Evolutionary conservation across 352 stramenopile species (phyloP).

Genomic region (Globisporangium recalcitrans): DNA sequence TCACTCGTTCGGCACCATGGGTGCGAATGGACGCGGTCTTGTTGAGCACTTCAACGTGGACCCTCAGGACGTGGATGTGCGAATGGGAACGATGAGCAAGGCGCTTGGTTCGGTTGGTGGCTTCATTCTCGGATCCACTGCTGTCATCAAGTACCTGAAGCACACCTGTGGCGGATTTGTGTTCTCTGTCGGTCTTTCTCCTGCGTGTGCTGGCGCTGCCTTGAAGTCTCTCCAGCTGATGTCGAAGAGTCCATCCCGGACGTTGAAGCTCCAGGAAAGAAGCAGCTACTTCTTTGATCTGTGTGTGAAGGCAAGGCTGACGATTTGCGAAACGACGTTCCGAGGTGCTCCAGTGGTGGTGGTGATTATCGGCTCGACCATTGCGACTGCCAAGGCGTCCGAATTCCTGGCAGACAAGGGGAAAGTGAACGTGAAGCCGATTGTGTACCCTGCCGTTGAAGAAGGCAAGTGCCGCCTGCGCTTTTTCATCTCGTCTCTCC

Average conservation of each 20-base stretch:
- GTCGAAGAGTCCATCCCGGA: slow-evolving; percentile 50
- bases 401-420: slow-evolving; percentile 46
- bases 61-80: slow-evolving; percentile 46
- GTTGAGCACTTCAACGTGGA: slow-evolving; percentile 47
- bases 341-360: slow-evolving; percentile 71
- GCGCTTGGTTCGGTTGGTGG: slow-evolving; percentile 58
- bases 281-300: slow-evolving; percentile 75
- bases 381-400: slow-evolving; percentile 68
- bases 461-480: slow-evolving; percentile 79
- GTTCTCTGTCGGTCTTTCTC: slow-evolving; percentile 71
- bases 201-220: slow-evolving; percentile 57
- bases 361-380: slow-evolving; percentile 76
- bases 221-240: slow-evolving; percentile 71
- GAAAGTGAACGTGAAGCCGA: slow-evolving; percentile 78
- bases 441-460: slow-evolving; percentile 82
- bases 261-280: slow-evolving; percentile 51
- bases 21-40: slow-evolving; percentile 42
- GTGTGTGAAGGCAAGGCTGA: slow-evolving; percentile 58
- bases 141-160: slow-evolving; percentile 61
- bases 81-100: slow-evolving; percentile 76
- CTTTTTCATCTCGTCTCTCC: slow-evolving; percentile 82
- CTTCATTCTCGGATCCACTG: slow-evolving; percentile 50
- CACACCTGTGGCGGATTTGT: slow-evolving; percentile 66
- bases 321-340: slow-evolving; percentile 54
- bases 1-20: slow-evolving; percentile 68